Evolutionary conservation across 2,329 filamentous ascomycete genomes (phyloP).

Genomic region (Botrytis fabae): DNA sequence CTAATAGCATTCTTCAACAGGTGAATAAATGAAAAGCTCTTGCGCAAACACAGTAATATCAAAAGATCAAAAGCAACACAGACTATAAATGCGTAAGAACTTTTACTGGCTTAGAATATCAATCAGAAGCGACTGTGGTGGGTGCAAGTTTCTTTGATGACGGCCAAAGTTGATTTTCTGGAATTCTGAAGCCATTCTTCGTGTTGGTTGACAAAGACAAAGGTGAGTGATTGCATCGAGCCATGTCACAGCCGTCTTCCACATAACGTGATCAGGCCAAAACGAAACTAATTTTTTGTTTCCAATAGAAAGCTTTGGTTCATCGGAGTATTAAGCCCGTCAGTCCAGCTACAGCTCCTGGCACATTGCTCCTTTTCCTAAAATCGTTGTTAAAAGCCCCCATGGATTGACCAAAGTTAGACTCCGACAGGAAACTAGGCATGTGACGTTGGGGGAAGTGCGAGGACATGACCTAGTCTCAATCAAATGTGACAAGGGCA

Average conservation of each 20-base stretch:
- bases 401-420: not conserved
- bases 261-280: not conserved
- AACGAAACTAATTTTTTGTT: too few species aligned
- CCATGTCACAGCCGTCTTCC: not conserved
- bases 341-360: accelerated
- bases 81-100: not conserved
- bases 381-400: not conserved
- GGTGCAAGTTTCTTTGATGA: not conserved
- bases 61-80: too few species aligned
- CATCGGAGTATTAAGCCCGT: not conserved
- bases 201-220: too few species aligned
- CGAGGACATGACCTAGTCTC: not conserved
- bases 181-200: not conserved
- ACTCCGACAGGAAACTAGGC: not conserved
- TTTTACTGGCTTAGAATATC: not conserved
- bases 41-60: too few species aligned
- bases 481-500: not conserved
- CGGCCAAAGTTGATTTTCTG: too few species aligned
- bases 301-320: not conserved
- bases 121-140: not conserved
- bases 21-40: not conserved
- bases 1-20: accelerated
- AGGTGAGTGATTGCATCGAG: not conserved
- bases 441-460: not conserved
- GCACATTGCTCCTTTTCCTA: conserved; percentile 3